phyloP scores from a whole-genome alignment of 2,329 filamentous ascomycete genomes.

The Talaromyces sp. region DNA sequence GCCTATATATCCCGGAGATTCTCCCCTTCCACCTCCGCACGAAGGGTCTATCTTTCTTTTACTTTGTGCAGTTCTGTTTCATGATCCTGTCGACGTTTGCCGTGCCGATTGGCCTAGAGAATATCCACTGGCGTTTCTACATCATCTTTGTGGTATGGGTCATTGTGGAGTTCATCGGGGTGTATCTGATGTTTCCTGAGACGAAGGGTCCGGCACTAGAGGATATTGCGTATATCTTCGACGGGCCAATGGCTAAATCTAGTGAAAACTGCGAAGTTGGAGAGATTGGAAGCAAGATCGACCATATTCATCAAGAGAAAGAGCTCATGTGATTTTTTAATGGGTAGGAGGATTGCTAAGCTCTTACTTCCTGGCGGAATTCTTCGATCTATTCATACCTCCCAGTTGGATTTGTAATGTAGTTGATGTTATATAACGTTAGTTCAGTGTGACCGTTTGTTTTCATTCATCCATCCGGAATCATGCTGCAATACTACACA shows the following conservation, averaged over 20 bases:
- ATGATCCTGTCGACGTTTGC: slow-evolving; percentile 12
- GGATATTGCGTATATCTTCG: slow-evolving; percentile 67
- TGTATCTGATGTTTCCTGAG: slow-evolving; percentile 50
- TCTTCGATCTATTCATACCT: not conserved
- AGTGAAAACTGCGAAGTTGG: not conserved
- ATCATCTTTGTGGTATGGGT: slow-evolving; percentile 22
- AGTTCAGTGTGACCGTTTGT: not conserved
- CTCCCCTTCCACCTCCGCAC: slow-evolving; percentile 38
- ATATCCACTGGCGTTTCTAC: slow-evolving; percentile 5
- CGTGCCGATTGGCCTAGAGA: slow-evolving; percentile 51
- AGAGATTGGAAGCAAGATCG: not conserved
- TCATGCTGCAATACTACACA: not conserved
- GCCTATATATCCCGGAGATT: slow-evolving; percentile 29
- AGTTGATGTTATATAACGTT: not conserved
- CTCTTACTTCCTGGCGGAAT: not conserved
- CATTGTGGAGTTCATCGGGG: slow-evolving; percentile 29
- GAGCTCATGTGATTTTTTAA: not conserved
- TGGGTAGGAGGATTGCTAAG: not conserved
- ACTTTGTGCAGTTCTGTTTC: slow-evolving; percentile 20
- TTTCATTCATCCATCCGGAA: not conserved
- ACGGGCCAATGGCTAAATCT: slow-evolving; percentile 54
- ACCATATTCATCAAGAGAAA: not conserved
- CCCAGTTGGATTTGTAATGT: not conserved
- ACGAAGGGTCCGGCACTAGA: slow-evolving; percentile 69
- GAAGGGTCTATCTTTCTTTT: slow-evolving; percentile 31